Conservation (phyloP, 305 asterid genomes). For the Coffea humblotiana region DNA sequence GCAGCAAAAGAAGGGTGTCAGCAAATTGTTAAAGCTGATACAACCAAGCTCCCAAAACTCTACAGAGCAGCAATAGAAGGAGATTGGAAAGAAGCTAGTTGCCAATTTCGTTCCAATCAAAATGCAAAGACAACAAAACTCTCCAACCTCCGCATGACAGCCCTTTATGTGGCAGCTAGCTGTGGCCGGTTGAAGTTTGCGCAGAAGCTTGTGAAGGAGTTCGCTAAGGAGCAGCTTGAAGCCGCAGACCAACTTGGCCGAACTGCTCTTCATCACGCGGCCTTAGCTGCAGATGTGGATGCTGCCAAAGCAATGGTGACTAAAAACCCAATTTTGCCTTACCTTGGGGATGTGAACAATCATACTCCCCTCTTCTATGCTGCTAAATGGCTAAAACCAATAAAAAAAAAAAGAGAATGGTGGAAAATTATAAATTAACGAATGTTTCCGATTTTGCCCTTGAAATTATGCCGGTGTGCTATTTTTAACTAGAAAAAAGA, state of each 20-base stretch:
- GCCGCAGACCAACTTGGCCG: not conserved
- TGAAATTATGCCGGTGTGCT: too few relatives aligned
- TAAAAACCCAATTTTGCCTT: not conserved
- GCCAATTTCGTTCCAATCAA: not conserved
- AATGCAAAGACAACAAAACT: not conserved
- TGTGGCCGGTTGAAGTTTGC: slow-evolving; percentile 9
- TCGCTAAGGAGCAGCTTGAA: not conserved
- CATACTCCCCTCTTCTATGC: slow-evolving; percentile 11
- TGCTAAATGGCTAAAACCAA: not conserved
- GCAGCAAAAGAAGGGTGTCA: too few relatives aligned
- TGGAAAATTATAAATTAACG: not conserved
- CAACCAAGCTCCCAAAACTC: too few relatives aligned
- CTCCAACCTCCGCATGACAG: not conserved
- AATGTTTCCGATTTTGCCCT: too few relatives aligned
- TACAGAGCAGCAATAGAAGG: not conserved
- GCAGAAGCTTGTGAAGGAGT: not conserved
- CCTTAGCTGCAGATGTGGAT: not conserved
- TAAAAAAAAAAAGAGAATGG: not conserved
- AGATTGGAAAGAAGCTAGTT: not conserved
- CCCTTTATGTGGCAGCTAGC: not conserved
- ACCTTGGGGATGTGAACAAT: not conserved
- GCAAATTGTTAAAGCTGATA: too few relatives aligned
- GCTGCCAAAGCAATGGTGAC: not conserved
- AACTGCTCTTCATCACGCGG: slow-evolving; percentile 5
- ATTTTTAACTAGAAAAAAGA: too few relatives aligned